Base-by-base conservation (phyloP, 1,284 basidiomycete genomes). In the Austroboletus novae-zelandiae region DNA sequence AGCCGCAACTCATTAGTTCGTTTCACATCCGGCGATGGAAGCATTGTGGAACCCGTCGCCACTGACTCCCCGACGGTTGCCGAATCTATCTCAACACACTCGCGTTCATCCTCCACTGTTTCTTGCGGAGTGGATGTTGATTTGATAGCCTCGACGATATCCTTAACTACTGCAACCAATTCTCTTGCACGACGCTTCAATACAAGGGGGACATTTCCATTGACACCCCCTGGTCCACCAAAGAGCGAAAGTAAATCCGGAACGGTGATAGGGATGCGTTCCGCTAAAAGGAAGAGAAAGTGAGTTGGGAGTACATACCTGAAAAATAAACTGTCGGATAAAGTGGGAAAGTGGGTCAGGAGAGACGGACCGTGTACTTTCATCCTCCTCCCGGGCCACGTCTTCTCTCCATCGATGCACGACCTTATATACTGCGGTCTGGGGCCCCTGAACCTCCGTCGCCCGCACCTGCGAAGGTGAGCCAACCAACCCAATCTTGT, bases 371-470 rank as follows among this genome's bases (percentile, higher is more conserved):
- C 86, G 74, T 5, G 82, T 81, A 63, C 89, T 90, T 69, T 98
- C 96, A 66, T 98, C 96, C 57, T 94, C 87, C 52, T 86, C 82
- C 45, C 94, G 76, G 0, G 94, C 91, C 1, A 88, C 71, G 4
- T 66, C 62, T 64, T 98, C 95, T 56, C 96, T 78, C 96, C 96
- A 98, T 29, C 71, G 74, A 69, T 97, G 93, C 17, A 97, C 73
- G 1, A 76, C 75, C 51, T 76, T 80, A 67, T 91, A 91, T n/a
- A 94, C 81, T 39, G 77, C 77, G 40, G 72, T 91, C 53, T 94
- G 77, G 27, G 92, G 91, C 92, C 25, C 71, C 72, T 53, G 76
- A 76, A 64, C 87, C 87, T 18, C 77, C 74, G 47, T 69, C 66
- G 53, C 82, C 79, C 57, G 80, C 68, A 34, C 61, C 51, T 39